Evolutionary conservation across 2,329 filamentous ascomycete genomes (phyloP), one percentile per base, ranked within the genome.

Genomic region (Colletotrichum phormii): DNA sequence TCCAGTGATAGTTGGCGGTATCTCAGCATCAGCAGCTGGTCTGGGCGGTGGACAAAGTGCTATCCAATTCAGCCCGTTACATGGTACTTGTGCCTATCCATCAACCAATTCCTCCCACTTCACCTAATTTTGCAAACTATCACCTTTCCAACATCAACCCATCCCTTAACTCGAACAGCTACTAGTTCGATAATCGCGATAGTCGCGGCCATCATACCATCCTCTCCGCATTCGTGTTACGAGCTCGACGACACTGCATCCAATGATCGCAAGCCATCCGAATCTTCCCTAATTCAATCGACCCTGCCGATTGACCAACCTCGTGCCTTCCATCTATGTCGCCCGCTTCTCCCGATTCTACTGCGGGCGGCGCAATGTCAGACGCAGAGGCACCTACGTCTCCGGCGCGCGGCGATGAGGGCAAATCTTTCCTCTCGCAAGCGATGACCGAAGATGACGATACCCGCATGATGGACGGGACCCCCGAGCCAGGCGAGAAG

Each of bases 301-400:
- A 29, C 15, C 53, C 42, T 51, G n/a, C 54, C 70, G 46, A 70
- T 70, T 62, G 70, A 70, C 35, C 60, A 70, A 57, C 42, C 60
- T 53, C 55, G 37, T 60, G 29, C 60, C 46, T 57, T 49, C 18
- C 66, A n/a, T 26, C 26, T 60, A 85, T 85, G 83, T 81, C 81
- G 62, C 81, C 83, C 35, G 64, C 59, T 51, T 84, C 84, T 51
- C 84, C 84, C 51, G 81, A 78, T 76, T 86, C 82, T 24, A 64
- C 74, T 42, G 72, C 62, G 22, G 75, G 80, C 71, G 80, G 79
- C 70, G 82, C 80, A 73, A 83, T 83, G 76, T 87, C 86, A 60
- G 87, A 88, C 67, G 77, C 81, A 42, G 86, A 88, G 69, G 78
- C 80, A 1, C 82, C 83, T 26, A 87, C 85, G 77, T 88, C 87